Conservation (phyloP, 1,139 yeast species). For the Nakaseomyces kungkrabaensis region DNA sequence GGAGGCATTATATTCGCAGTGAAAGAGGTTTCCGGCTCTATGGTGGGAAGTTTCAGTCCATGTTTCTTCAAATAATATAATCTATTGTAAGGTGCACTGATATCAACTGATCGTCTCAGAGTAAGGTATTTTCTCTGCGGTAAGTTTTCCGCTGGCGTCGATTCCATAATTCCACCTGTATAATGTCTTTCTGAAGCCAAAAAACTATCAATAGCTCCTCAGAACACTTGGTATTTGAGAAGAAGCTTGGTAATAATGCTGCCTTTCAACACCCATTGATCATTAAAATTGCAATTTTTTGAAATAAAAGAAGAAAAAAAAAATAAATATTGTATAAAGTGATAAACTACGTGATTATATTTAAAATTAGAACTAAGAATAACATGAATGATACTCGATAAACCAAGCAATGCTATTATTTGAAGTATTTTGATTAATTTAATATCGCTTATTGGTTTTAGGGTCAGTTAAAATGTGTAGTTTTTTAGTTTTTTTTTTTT, state of each 20-base stretch:
- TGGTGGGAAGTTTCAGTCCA: conserved; percentile 46
- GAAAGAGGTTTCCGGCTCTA: conserved; percentile 73
- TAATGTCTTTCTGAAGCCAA: too few species aligned
- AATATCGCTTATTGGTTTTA: not conserved
- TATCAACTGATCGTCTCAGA: conserved; percentile 78
- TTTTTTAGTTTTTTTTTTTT: too few species aligned
- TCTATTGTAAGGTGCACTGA: conserved; percentile 73
- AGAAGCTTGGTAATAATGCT: too few species aligned
- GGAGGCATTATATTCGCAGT: conserved; percentile 68
- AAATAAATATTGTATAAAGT: not conserved
- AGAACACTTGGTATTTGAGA: too few species aligned
- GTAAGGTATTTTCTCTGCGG: conserved; percentile 37
- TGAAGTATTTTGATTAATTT: not conserved
- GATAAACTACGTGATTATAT: not conserved
- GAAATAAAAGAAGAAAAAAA: not conserved
- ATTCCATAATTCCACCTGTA: not conserved
- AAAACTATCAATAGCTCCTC: too few species aligned
- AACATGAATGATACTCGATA: too few species aligned
- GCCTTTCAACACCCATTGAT: too few species aligned
- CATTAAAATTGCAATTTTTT: too few species aligned
- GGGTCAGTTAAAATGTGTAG: too few species aligned
- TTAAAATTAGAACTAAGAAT: too few species aligned
- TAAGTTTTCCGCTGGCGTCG: not conserved
- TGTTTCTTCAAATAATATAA: conserved; percentile 53
- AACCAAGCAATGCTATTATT: too few species aligned